A percentile compares a stretch with the other conserved stretches of the same genome.
Evolutionary conservation across 176 grass and related monocot species (phyloP).

Genomic region (Oropetium thomaeum): DNA sequence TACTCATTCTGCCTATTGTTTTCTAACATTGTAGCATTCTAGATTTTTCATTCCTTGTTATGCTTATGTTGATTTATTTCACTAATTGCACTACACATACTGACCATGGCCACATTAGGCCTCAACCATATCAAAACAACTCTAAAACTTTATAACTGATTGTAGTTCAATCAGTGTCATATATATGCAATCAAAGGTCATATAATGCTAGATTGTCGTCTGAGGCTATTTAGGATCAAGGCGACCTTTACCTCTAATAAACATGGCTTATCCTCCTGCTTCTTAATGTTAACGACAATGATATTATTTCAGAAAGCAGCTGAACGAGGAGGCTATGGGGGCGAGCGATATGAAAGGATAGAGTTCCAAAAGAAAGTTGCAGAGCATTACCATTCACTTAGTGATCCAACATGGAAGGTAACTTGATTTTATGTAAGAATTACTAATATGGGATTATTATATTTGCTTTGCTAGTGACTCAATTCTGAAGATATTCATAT

Average conservation of each 20-base stretch:
- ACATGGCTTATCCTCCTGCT: neutral
- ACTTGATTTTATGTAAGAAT: neutral
- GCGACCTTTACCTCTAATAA: neutral
- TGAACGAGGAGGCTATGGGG: conserved; percentile 85
- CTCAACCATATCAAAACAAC: conserved; percentile 4
- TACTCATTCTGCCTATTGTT: neutral
- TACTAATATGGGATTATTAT: neutral
- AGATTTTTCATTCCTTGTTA: neutral
- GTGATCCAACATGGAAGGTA: conserved; percentile 86
- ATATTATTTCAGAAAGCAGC: conserved; percentile 75
- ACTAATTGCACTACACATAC: neutral
- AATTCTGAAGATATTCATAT: neutral
- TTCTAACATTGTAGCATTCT: neutral
- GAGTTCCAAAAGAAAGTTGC: conserved; percentile 92
- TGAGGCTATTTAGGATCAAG: neutral
- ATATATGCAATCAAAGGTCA: too few species aligned
- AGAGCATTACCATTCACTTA: conserved; percentile 63
- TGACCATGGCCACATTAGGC: neutral
- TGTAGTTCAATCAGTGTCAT: too few species aligned
- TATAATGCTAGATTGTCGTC: neutral
- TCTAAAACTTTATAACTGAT: neutral
- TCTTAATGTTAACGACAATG: neutral
- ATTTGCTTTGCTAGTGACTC: conserved; percentile 11
- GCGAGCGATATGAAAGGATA: conserved; percentile 78
- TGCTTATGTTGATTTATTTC: conserved; percentile 7